Conservation (phyloP, 805 yeast species). For the Candida koratica region DNA sequence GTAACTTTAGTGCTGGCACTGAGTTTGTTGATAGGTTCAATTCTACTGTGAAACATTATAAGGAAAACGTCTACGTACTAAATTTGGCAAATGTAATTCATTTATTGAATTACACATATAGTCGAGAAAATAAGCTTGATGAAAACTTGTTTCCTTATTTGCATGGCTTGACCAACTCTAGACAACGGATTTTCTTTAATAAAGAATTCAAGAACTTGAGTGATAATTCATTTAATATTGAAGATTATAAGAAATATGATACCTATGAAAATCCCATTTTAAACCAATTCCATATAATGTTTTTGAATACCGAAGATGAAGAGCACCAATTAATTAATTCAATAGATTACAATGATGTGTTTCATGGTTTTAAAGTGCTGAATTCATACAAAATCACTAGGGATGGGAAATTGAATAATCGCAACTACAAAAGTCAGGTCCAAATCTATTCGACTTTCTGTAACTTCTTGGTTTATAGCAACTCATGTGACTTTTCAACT, state of each 20-base stretch:
- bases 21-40: constrained; percentile 7
- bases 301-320: constrained; percentile 15
- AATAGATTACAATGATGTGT: constrained; percentile 16
- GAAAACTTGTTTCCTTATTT: constrained; percentile 30
- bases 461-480: constrained; percentile 31
- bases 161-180: constrained; percentile 26
- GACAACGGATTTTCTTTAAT: constrained; percentile 28
- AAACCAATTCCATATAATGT: constrained; percentile 18
- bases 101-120: constrained; percentile 19
- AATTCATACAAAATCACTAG: neutral
- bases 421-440: constrained; percentile 29
- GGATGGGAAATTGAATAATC: constrained; percentile 20
- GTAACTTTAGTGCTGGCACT: constrained; percentile 8
- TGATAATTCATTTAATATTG: constrained; percentile 10
- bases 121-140: constrained; percentile 12
- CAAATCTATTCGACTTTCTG: constrained; percentile 31
- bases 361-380: neutral
- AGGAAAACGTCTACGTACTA: constrained; percentile 9
- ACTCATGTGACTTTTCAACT: constrained; percentile 14
- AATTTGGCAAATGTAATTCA: constrained; percentile 14
- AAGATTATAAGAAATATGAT: constrained; percentile 8
- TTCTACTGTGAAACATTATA: constrained; percentile 5
- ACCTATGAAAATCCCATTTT: constrained; percentile 6
- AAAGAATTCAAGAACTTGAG: constrained; percentile 14
- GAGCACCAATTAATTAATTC: constrained; percentile 17